Conservation (phyloP, 78 protist genomes). For the Capsaspora owczarzaki region DNA sequence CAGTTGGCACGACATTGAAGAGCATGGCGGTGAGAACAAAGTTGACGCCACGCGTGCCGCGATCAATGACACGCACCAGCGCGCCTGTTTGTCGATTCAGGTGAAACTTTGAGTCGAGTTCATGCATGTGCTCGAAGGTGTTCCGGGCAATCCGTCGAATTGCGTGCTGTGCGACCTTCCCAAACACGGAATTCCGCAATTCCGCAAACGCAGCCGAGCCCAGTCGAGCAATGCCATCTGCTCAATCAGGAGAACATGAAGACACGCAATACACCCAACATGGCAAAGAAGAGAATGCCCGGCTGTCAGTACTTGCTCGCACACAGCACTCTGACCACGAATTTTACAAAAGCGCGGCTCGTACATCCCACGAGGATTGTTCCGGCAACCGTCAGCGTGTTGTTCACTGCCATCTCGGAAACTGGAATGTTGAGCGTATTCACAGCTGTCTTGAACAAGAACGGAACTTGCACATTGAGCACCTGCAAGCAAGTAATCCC, state of each 20-base stretch:
- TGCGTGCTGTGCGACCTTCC: constrained; percentile 43
- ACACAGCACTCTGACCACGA: too few relatives aligned
- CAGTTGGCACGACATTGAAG: constrained; percentile 80
- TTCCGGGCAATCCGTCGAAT: constrained; percentile 32
- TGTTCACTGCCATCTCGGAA: not conserved
- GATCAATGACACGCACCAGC: constrained; percentile 66
- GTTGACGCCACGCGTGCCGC: constrained; percentile 69
- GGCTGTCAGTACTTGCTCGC: too few relatives aligned
- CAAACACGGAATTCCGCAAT: constrained; percentile 58
- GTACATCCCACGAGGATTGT: constrained; percentile 44
- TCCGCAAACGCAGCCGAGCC: constrained; percentile 49
- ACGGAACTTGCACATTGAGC: constrained; percentile 74
- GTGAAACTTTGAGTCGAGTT: constrained; percentile 72
- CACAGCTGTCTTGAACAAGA: constrained; percentile 69
- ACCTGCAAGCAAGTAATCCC: too few relatives aligned
- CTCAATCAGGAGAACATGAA: too few relatives aligned
- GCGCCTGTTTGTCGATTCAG: constrained; percentile 77
- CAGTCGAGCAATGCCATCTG: constrained; percentile 54
- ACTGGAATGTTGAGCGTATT: constrained; percentile 37
- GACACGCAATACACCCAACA: too few relatives aligned
- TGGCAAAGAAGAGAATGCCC: too few relatives aligned
- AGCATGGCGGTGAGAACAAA: constrained; percentile 54
- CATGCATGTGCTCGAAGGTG: constrained; percentile 66
- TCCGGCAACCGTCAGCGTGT: constrained; percentile 18
- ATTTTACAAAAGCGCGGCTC: too few relatives aligned